Evolutionary conservation across 805 yeast genomes (phyloP).

Genomic region (Metschnikowia noctiluminum): DNA sequence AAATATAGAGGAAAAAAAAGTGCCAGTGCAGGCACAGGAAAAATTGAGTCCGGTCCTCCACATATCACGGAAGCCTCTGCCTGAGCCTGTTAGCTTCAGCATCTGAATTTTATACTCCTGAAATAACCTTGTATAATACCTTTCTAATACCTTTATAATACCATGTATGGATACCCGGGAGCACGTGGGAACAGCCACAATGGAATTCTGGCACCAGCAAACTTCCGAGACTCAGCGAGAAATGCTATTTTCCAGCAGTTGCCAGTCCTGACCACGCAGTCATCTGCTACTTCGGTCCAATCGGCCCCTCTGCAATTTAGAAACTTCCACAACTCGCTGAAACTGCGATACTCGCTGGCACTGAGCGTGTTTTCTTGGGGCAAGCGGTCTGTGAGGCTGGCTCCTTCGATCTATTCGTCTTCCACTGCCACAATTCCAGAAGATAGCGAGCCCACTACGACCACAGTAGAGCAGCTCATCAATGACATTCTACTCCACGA

Average conservation of each 20-base stretch:
- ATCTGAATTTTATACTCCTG: too few relatives aligned
- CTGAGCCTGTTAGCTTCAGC: neutral
- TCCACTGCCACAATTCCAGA: conserved; percentile 46
- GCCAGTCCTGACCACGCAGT: conserved; percentile 21
- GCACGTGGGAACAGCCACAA: conserved; percentile 13
- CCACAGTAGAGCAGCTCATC: conserved; percentile 42
- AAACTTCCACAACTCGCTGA: conserved; percentile 15
- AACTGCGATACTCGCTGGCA: conserved; percentile 33
- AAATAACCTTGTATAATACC: too few relatives aligned
- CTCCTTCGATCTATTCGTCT: conserved; percentile 40
- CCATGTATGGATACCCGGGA: conserved; percentile 18
- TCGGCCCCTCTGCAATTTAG: conserved; percentile 38
- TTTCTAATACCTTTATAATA: too few relatives aligned
- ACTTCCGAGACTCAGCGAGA: conserved; percentile 41
- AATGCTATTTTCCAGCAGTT: conserved; percentile 43
- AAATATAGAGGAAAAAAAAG: neutral
- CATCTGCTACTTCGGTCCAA: conserved; percentile 33
- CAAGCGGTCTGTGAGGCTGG: conserved; percentile 39
- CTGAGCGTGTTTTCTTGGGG: conserved; percentile 36
- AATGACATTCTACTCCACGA: conserved; percentile 42
- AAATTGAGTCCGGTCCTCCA: neutral
- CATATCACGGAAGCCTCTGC: neutral
- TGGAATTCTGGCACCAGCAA: conserved; percentile 31
- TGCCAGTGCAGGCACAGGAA: neutral
- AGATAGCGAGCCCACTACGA: conserved; percentile 40